A percentile compares a stretch with the other conserved stretches of the same genome.
These are phyloP conservation scores for Scenedesmus sp. DNA, from an alignment of 163 green algal species.

Conservation along the genomic window DNA sequence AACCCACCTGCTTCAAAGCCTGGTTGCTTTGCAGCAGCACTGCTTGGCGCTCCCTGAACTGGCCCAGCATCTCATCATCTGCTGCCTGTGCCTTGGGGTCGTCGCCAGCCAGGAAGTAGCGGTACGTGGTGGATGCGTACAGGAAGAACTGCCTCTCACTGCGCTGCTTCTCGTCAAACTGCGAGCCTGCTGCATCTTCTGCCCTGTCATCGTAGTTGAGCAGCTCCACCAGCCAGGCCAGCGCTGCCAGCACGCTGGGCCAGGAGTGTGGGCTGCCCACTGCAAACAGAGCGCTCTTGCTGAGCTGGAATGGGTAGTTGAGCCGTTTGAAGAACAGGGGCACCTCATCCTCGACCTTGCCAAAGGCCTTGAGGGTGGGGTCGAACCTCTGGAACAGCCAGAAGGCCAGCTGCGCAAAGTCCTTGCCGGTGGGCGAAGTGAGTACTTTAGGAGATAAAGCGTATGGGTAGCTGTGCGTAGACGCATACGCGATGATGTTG, in stretches of 20 bases:
- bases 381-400: constrained; percentile 92
- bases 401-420: constrained; percentile 91
- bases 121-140: constrained; percentile 85
- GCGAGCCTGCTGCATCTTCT: constrained; percentile 28
- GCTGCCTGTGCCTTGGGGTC: constrained; percentile 73
- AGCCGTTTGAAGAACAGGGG: constrained; percentile 93
- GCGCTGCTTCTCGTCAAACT: constrained; percentile 57
- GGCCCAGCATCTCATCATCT: constrained; percentile 75
- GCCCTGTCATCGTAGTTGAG: constrained; percentile 87
- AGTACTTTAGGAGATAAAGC: constrained; percentile 84
- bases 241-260: constrained; percentile 88
- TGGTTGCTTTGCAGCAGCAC: constrained; percentile 50
- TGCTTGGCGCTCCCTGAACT: constrained; percentile 53
- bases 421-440: constrained; percentile 89
- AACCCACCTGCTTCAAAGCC: constrained; percentile 54
- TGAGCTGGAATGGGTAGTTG: constrained; percentile 94
- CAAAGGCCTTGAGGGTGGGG: constrained; percentile 80
- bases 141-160: constrained; percentile 85
- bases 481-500: constrained; percentile 88
- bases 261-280: constrained; percentile 95
- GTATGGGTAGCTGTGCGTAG: constrained; percentile 80
- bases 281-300: constrained; percentile 90
- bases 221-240: constrained; percentile 94
- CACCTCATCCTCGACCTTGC: constrained; percentile 96
- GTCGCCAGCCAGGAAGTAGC: constrained; percentile 86